A percentile compares a stretch with the other conserved stretches of the same genome.
Conservation (phyloP, 2,329 filamentous ascomycete genomes). For the Cytospora leucostoma region DNA sequence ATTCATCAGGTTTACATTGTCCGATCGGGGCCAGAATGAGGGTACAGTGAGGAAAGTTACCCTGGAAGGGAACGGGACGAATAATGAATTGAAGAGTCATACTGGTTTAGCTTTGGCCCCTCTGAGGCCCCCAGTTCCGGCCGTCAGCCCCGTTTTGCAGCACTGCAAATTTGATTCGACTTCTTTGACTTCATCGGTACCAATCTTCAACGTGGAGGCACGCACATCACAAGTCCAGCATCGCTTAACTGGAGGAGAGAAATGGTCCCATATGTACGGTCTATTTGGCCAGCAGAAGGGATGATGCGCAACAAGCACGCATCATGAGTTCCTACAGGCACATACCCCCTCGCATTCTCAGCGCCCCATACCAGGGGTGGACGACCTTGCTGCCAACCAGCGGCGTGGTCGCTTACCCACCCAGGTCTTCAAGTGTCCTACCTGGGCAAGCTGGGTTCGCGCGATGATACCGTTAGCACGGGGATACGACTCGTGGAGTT, state of each 20-base stretch:
- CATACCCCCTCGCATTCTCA: slow-evolving; percentile 3
- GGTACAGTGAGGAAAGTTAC: not conserved
- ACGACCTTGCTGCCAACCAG: slow-evolving; percentile 8
- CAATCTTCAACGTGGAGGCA: slow-evolving; percentile 9
- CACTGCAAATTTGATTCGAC: slow-evolving; percentile 1
- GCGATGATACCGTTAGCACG: slow-evolving; percentile 17
- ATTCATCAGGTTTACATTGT: slow-evolving; percentile 16
- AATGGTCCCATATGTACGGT: slow-evolving; percentile 5
- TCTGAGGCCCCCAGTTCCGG: slow-evolving; percentile 13
- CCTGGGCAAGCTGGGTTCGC: slow-evolving; percentile 13
- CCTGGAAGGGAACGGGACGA: slow-evolving; percentile 8
- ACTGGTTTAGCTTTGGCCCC: slow-evolving; percentile 7
- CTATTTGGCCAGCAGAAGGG: slow-evolving; percentile 6
- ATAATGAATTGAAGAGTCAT: slow-evolving; percentile 20
- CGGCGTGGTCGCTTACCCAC: not conserved
- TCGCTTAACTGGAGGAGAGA: slow-evolving; percentile 1
- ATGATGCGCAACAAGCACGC: slow-evolving; percentile 6
- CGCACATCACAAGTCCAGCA: slow-evolving; percentile 11
- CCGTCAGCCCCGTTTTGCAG: slow-evolving; percentile 17
- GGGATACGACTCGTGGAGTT: slow-evolving; percentile 2
- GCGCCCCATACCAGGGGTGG: slow-evolving; percentile 3
- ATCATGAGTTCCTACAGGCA: slow-evolving; percentile 3
- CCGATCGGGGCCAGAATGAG: slow-evolving; percentile 10
- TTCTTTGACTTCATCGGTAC: slow-evolving; percentile 8
- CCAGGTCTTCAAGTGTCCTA: slow-evolving; percentile 8